A percentile compares a stretch with the other conserved stretches of the same genome.
phyloP scores from a whole-genome alignment of 2,329 filamentous ascomycete genomes.

The Mariannaea elegans region DNA sequence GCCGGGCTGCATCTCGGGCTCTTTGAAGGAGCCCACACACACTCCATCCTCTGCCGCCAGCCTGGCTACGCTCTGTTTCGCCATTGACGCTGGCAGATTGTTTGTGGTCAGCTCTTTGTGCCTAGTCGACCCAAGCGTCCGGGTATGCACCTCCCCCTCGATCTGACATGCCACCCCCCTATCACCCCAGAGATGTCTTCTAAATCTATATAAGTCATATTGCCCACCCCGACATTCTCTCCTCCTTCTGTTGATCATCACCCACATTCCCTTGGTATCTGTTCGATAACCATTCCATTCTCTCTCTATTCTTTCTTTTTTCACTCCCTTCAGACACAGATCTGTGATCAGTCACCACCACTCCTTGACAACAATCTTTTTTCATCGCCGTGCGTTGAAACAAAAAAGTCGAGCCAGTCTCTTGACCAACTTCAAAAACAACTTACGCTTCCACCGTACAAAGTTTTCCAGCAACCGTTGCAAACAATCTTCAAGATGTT shows the following conservation, averaged over 20 bases:
- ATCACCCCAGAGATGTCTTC: slow-evolving; percentile 18
- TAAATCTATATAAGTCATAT: slow-evolving; percentile 32
- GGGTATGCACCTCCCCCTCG: slow-evolving; percentile 21
- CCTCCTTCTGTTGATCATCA: slow-evolving; percentile 21
- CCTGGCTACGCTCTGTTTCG: slow-evolving; percentile 3
- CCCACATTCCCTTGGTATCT: slow-evolving; percentile 30
- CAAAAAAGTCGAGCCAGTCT: slow-evolving; percentile 40
- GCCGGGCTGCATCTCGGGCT: slow-evolving; percentile 16
- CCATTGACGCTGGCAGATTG: slow-evolving; percentile 7
- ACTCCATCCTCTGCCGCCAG: background rate
- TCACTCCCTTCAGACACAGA: slow-evolving; percentile 40
- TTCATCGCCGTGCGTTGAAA: slow-evolving; percentile 43
- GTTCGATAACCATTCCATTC: slow-evolving; percentile 32
- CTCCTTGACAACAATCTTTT: slow-evolving; percentile 32
- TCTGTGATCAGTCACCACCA: slow-evolving; percentile 42
- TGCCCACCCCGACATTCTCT: slow-evolving; percentile 26
- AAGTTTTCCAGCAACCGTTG: slow-evolving; percentile 22
- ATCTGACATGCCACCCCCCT: slow-evolving; percentile 22
- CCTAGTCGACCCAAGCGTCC: slow-evolving; percentile 1
- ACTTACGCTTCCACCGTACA: slow-evolving; percentile 26
- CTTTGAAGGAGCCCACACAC: background rate
- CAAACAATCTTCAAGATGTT: slow-evolving; percentile 38
- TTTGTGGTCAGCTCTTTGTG: slow-evolving; percentile 9
- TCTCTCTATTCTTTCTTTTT: slow-evolving; percentile 12
- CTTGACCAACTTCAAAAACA: slow-evolving; percentile 20